Evolutionary conservation across 2,329 filamentous ascomycete species (phyloP), one percentile per base, ranked within the genome.

Genomic region (Ceratocystis smalleyi): DNA sequence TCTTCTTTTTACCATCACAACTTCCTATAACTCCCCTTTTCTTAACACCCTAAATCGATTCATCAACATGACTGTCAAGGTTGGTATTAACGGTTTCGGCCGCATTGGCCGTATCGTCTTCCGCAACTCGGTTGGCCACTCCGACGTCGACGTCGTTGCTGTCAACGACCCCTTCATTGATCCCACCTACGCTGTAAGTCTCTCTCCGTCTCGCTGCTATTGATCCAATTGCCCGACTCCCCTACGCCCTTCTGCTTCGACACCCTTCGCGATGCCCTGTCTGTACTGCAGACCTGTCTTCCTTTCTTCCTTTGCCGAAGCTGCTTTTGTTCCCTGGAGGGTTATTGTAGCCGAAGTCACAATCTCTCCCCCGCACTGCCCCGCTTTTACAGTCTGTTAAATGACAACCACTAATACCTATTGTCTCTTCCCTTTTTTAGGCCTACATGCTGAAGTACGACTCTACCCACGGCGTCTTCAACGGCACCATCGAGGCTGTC

Each of bases 381-480:
- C 54, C 22, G n/a, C 65, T 61, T 55, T 64, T 64, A 49, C 40
- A 67, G n/a, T 22, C n/a, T 51, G 54, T 62, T 66, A 66, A 66
- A 54, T 54, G 49, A n/a, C 49, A 54, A 54, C 49, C 19, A 24
- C 49, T 54, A 54, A 54, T 7, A 2, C 30, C 15, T 45, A 15
- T 43, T 49, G n/a, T 45, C 15, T 47, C 59, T 67, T 40, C 17
- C 27, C 49, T 63, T 62, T 45, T 43, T 30, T 69, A 96, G 91
- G 89, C 88, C 76, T 97, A 97, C 86, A 97, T 97, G 94, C 88
- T 99, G 81, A 95, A 95, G 84, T 97, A 97, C 78, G 94, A 99
- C 83, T 91, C 89, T 73, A 91, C 89, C 77, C 94, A 99, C 85
- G 94, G 94, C 72, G 76, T 84, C 76, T 99, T 97, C 88, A 95